Evolutionary conservation across 371 early-diverging fungal genomes (phyloP).

Genomic region (Mucor lusitanicus): DNA sequence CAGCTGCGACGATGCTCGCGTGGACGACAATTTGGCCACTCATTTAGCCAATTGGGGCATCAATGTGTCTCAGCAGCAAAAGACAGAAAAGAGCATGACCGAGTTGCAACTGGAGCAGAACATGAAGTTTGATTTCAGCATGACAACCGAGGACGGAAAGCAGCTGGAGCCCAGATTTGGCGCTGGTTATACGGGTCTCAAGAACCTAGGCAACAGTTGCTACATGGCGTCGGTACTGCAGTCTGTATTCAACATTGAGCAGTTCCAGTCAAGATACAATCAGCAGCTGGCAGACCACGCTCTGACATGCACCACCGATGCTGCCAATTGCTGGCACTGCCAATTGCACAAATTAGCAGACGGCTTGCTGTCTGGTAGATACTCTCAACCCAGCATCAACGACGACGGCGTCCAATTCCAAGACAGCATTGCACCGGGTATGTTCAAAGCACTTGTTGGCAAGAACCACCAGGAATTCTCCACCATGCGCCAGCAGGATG

Average conservation of each 20-base stretch:
- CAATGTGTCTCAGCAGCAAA: conserved; percentile 75
- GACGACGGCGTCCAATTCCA: conserved; percentile 58
- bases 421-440: conserved; percentile 77
- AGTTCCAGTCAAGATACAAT: conserved; percentile 68
- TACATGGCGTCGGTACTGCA: conserved; percentile 96
- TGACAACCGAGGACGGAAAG: conserved; percentile 96
- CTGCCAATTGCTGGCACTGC: conserved; percentile 84
- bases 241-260: conserved; percentile 74
- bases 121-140: conserved; percentile 94
- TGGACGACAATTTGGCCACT: conserved; percentile 76
- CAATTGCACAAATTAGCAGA: conserved; percentile 90
- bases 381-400: conserved; percentile 57
- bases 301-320: conserved; percentile 56
- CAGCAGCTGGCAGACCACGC: conserved; percentile 65
- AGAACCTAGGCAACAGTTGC: conserved; percentile 96
- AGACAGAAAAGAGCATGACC: conserved; percentile 91
- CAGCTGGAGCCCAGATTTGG: conserved; percentile 83
- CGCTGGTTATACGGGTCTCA: conserved; percentile 90
- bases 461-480: conserved; percentile 91
- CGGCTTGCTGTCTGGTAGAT: conserved; percentile 89
- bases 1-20: conserved; percentile 79
- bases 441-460: conserved; percentile 92
- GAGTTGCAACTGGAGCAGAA: conserved; percentile 97
- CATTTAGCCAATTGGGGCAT: conserved; percentile 92
- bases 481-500: conserved; percentile 97